Base-by-base conservation (phyloP, 2,329 filamentous ascomycete species). In the Didymella sp. region DNA sequence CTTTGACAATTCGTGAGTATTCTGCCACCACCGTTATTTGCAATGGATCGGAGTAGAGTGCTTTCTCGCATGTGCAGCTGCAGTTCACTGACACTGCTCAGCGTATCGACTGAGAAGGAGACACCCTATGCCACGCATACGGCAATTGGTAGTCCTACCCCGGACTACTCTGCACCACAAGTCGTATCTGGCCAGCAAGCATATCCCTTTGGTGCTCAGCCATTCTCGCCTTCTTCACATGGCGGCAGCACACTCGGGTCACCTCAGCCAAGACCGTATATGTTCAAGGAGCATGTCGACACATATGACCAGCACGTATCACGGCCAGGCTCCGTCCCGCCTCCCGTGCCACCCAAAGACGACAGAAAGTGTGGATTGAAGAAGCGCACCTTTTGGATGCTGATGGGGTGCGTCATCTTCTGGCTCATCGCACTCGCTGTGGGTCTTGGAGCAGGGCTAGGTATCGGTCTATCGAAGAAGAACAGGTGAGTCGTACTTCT, bases 361-460 rank as follows among this genome's bases (percentile, higher is more conserved):
- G 56, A 66, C 3, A 62, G 64, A 15, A 70, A 64, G 44, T 62
- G 65, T 17, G 70, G 71, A 0, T 61, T 70, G 63, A 70, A 63
- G 50, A 71, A 61, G 31, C 61, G 67, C 1, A 57, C 52, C 0
- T 70, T 70, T 19, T 64, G 60, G 35, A 67, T 73, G 21, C 56
- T 71, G 6, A 15, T 69, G 7, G 55, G 53, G 11, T 62, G 61
- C 17, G 43, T 74, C 9, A 7, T 77, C 3, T 49, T 74, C 31
- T 61, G 69, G 37, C 58, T 73, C 0, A 53, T 78, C 31, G 70
- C 67, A 5, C 61, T 79, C 9, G 77, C 63, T 1, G 68, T 76
- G 7, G 76, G 72, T 5, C 63, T 78, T 7, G 75, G 75, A 30
- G 70, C 73, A 12, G 77, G 77, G 4, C 60, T 78, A 13, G 75